A percentile compares a stretch with the other conserved stretches of the same genome.
phyloP scores from a whole-genome alignment of 148 eudicot species.

The Fagopyrum homotropicum region DNA sequence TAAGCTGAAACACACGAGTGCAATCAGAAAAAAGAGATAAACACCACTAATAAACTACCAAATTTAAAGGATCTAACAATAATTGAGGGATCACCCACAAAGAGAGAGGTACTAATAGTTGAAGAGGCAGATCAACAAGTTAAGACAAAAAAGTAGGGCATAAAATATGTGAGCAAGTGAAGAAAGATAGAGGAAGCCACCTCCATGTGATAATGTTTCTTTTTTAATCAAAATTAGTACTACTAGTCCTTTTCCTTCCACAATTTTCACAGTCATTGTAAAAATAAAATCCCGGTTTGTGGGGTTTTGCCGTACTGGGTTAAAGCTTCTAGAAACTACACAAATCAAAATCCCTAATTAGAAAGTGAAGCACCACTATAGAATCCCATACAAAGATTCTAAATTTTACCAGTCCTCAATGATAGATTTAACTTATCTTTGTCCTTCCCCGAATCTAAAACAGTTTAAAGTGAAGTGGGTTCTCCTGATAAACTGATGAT shows the following conservation, averaged over 20 bases:
- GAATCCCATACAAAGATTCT: neutral
- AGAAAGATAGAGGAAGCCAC: slow-evolving; percentile 6
- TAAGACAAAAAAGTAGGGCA: slow-evolving; percentile 22
- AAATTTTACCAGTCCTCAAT: neutral
- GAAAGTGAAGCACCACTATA: neutral
- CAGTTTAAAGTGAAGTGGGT: slow-evolving; percentile 1
- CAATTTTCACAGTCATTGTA: slow-evolving; percentile 17
- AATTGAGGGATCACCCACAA: slow-evolving; percentile 4
- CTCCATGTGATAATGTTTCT: slow-evolving; percentile 32
- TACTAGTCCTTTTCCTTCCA: neutral
- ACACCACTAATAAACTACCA: slow-evolving; percentile 6
- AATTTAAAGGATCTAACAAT: slow-evolving; percentile 13
- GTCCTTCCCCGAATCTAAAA: too few species aligned
- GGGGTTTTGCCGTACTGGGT: slow-evolving; percentile 3
- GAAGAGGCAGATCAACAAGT: slow-evolving; percentile 23
- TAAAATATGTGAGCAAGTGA: slow-evolving; percentile 15
- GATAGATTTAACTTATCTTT: neutral
- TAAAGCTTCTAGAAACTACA: slow-evolving; percentile 3
- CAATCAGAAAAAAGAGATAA: neutral
- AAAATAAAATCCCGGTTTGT: neutral
- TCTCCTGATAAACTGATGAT: neutral
- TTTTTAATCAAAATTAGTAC: slow-evolving; percentile 20
- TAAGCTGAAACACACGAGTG: slow-evolving; percentile 14
- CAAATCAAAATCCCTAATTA: slow-evolving; percentile 7
- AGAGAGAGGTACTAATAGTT: neutral